Conservation (phyloP, 2,329 filamentous ascomycete species). For the Sporothrix brasiliensis region DNA sequence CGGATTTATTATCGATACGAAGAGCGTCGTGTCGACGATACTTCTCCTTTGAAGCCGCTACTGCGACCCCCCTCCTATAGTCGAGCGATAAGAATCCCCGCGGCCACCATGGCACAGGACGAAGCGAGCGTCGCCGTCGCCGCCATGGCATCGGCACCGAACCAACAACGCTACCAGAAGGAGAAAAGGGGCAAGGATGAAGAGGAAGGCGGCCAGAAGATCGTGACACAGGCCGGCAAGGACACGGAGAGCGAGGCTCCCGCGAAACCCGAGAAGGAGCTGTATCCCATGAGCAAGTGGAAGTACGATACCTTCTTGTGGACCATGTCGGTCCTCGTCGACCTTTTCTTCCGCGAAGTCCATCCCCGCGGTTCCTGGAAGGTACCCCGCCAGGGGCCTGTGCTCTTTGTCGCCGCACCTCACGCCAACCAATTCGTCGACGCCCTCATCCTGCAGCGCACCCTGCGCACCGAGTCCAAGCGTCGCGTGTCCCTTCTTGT, state of each 20-base stretch:
- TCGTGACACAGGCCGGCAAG: slow-evolving; percentile 1
- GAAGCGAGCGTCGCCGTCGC: slow-evolving; percentile 30
- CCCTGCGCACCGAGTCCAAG: slow-evolving; percentile 80
- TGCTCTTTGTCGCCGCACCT: slow-evolving; percentile 94
- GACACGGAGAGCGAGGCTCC: slow-evolving; percentile 11
- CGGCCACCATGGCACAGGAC: slow-evolving; percentile 29
- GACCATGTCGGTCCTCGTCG: slow-evolving; percentile 78
- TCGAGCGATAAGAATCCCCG: not conserved
- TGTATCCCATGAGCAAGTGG: slow-evolving; percentile 70
- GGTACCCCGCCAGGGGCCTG: slow-evolving; percentile 81
- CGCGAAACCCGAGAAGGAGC: slow-evolving; percentile 47
- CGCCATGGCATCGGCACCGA: slow-evolving; percentile 32
- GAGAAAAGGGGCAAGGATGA: not conserved
- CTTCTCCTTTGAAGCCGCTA: not conserved
- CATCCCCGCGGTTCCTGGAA: slow-evolving; percentile 95
- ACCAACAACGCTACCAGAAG: slow-evolving; percentile 14
- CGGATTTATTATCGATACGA: not conserved
- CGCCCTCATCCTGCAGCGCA: slow-evolving; percentile 88
- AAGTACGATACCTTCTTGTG: slow-evolving; percentile 79
- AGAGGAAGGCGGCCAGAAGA: not conserved
- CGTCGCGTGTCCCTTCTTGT: slow-evolving; percentile 91
- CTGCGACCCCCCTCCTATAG: not conserved
- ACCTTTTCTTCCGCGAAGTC: slow-evolving; percentile 97
- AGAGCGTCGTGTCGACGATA: not conserved
- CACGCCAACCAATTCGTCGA: slow-evolving; percentile 99